Conservation (phyloP, 2,329 filamentous ascomycete genomes). For the Cadophora gregata region DNA sequence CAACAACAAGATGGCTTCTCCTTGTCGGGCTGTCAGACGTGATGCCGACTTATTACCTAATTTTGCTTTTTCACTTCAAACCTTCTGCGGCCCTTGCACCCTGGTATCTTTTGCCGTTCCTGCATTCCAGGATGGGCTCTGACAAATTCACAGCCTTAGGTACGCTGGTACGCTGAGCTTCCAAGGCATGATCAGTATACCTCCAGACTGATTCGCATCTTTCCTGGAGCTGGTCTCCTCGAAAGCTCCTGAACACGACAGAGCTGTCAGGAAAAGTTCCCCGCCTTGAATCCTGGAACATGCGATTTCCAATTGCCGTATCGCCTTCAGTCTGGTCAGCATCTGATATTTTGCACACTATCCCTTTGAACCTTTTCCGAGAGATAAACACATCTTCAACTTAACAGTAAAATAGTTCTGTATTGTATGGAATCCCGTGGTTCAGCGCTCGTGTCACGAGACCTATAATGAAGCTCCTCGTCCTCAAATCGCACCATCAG, state of each 20-base stretch:
- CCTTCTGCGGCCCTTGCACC: background rate
- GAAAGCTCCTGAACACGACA: background rate
- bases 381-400: background rate
- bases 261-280: background rate
- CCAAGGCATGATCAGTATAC: background rate
- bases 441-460: background rate
- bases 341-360: no score
- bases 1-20: background rate
- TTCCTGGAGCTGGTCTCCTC: background rate
- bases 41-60: conserved; percentile 1
- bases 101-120: background rate
- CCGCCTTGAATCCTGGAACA: background rate
- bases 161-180: background rate
- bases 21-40: background rate
- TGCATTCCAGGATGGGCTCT: background rate
- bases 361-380: background rate
- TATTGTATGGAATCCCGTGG: no score
- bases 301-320: background rate
- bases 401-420: background rate
- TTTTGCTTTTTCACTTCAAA: background rate
- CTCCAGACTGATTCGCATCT: background rate
- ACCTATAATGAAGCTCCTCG: background rate
- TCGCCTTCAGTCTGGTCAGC: background rate
- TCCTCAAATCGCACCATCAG: background rate
- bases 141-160: background rate